Conservation (phyloP, 805 yeast species). For the Hanseniaspora clermontiae region DNA sequence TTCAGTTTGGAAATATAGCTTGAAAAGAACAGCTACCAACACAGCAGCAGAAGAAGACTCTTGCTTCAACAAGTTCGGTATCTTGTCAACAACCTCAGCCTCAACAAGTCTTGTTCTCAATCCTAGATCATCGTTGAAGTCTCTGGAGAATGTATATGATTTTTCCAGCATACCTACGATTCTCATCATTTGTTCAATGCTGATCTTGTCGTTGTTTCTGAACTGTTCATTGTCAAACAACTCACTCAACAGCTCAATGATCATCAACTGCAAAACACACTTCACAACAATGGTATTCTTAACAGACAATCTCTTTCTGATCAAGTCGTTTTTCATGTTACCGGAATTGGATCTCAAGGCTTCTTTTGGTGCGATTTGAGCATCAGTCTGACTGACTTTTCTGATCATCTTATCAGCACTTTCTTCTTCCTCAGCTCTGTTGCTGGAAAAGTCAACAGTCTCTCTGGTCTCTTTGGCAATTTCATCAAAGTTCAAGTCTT, state of each 20-base stretch:
- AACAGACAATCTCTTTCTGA: constrained; percentile 32
- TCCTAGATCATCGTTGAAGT: constrained; percentile 79
- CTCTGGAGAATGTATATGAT: constrained; percentile 72
- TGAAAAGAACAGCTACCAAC: constrained; percentile 65
- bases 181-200: constrained; percentile 37
- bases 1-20: constrained; percentile 39
- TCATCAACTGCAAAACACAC: constrained; percentile 76
- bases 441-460: constrained; percentile 25
- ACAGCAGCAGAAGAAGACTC: constrained; percentile 86
- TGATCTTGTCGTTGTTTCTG: constrained; percentile 47
- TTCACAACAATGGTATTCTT: constrained; percentile 76
- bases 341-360: not conserved
- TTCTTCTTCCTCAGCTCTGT: constrained; percentile 15
- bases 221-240: constrained; percentile 59
- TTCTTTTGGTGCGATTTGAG: not conserved
- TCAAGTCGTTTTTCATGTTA: constrained; percentile 28
- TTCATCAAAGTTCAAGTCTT: constrained; percentile 25
- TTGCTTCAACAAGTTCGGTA: constrained; percentile 84
- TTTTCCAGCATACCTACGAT: constrained; percentile 48
- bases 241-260: constrained; percentile 79
- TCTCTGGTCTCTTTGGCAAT: constrained; percentile 26
- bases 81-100: constrained; percentile 79
- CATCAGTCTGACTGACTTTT: constrained; percentile 22
- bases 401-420: constrained; percentile 25
- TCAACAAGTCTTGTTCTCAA: constrained; percentile 80